phyloP scores from a whole-genome alignment of 2,329 filamentous ascomycete species.

The Blastomyces silverae region DNA sequence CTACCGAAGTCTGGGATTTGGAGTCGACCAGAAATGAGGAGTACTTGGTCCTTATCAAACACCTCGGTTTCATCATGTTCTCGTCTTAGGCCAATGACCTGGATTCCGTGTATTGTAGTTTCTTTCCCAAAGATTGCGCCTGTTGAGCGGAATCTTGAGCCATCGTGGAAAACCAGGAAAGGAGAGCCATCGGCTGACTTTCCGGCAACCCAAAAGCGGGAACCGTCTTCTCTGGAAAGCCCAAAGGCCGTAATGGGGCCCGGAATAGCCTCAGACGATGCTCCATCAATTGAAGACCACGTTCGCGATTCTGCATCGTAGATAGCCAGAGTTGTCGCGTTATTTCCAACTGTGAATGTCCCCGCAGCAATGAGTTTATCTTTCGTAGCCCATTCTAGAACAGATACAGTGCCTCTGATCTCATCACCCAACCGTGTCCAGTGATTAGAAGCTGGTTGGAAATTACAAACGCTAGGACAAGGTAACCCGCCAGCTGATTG shows the following conservation, averaged over 20 bases:
- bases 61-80: conserved; percentile 59
- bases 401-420: conserved; percentile 62
- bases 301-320: conserved; percentile 62
- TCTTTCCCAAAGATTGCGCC: conserved; percentile 55
- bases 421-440: conserved; percentile 75
- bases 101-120: conserved; percentile 69
- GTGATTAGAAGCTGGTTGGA: conserved; percentile 60
- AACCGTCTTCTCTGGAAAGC: conserved; percentile 62
- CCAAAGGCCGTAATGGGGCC: conserved; percentile 73
- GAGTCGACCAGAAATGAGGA: conserved; percentile 81
- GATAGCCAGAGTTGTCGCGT: conserved; percentile 59
- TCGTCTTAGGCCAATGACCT: conserved; percentile 66
- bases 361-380: conserved; percentile 70
- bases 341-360: conserved; percentile 62
- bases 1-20: conserved; percentile 68
- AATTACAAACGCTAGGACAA: conserved; percentile 76
- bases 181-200: conserved; percentile 59
- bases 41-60: conserved; percentile 59
- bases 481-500: conserved; percentile 72
- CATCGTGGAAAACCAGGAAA: conserved; percentile 79
- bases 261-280: conserved; percentile 52
- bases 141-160: conserved; percentile 61
- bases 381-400: conserved; percentile 68
- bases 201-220: conserved; percentile 77
- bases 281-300: conserved; percentile 60